These are phyloP conservation scores for Epichloe elymi DNA, from an alignment of 2,329 filamentous ascomycete species.

Conservation along the genomic window DNA sequence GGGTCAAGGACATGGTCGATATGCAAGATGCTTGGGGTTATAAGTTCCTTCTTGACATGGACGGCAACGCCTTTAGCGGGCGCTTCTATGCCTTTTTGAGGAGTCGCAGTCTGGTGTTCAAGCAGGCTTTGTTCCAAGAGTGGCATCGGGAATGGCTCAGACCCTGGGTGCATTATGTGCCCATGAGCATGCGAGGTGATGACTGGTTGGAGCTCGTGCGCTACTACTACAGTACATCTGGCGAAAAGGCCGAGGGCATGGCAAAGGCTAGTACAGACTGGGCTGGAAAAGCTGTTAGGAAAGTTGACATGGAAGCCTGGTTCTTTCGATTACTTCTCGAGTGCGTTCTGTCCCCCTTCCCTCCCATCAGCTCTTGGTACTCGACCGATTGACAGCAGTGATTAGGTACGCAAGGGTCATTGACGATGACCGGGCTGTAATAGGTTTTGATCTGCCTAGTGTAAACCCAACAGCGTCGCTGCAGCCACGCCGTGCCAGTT, in stretches of 20 bases:
- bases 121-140: constrained; percentile 82
- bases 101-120: constrained; percentile 73
- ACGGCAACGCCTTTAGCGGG: constrained; percentile 92
- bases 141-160: constrained; percentile 91
- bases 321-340: constrained; percentile 56
- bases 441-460: constrained; percentile 33
- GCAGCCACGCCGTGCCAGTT: not conserved
- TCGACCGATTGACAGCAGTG: not conserved
- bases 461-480: not conserved
- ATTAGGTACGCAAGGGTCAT: constrained; percentile 49
- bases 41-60: constrained; percentile 83
- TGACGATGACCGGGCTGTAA: constrained; percentile 45
- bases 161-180: constrained; percentile 90
- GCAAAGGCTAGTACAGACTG: constrained; percentile 55
- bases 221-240: constrained; percentile 52
- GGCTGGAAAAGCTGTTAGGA: constrained; percentile 56
- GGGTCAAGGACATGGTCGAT: constrained; percentile 49
- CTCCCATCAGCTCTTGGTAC: not conserved
- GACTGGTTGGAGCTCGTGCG: constrained; percentile 78
- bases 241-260: constrained; percentile 49
- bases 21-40: constrained; percentile 75
- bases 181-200: constrained; percentile 65
- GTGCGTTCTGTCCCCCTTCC: constrained; percentile 27
- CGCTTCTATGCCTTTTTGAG: constrained; percentile 92
- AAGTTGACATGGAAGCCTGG: constrained; percentile 59